Conservation (phyloP, 129 eudicot species). For the Ambrosia artemisiifolia region DNA sequence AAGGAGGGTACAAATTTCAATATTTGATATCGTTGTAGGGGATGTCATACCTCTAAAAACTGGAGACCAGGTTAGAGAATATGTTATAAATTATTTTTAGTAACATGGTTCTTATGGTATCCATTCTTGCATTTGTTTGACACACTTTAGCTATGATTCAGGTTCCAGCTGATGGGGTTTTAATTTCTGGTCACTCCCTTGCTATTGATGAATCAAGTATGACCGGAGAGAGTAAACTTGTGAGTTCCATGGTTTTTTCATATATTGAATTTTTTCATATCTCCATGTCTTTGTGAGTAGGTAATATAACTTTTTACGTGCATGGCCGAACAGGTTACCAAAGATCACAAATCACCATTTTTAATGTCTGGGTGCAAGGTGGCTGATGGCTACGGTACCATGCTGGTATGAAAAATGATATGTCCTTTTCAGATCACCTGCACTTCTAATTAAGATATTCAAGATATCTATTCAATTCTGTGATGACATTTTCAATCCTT, state of each 20-base stretch:
- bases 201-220: no score
- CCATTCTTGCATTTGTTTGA: constrained; percentile 13
- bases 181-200: no score
- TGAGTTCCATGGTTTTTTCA: constrained; percentile 24
- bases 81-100: background rate
- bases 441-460: background rate
- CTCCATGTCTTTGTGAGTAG: background rate
- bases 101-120: constrained; percentile 1
- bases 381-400: constrained; percentile 98
- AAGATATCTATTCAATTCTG: background rate
- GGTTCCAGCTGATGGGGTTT: constrained; percentile 90
- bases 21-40: background rate
- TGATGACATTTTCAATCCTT: background rate
- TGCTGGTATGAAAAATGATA: constrained; percentile 64
- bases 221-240: constrained; percentile 77
- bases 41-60: background rate
- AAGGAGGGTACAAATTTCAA: background rate
- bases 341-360: constrained; percentile 73
- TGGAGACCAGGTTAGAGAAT: constrained; percentile 22
- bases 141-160: constrained; percentile 20
- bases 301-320: constrained; percentile 2
- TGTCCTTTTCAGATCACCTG: background rate
- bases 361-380: constrained; percentile 97
- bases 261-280: background rate
- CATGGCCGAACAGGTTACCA: constrained; percentile 50